Evolutionary conservation across 169 alveolate genomes (phyloP), one percentile per base, ranked within the genome.

Genomic region (Cryptosporidium tyzzeri): DNA sequence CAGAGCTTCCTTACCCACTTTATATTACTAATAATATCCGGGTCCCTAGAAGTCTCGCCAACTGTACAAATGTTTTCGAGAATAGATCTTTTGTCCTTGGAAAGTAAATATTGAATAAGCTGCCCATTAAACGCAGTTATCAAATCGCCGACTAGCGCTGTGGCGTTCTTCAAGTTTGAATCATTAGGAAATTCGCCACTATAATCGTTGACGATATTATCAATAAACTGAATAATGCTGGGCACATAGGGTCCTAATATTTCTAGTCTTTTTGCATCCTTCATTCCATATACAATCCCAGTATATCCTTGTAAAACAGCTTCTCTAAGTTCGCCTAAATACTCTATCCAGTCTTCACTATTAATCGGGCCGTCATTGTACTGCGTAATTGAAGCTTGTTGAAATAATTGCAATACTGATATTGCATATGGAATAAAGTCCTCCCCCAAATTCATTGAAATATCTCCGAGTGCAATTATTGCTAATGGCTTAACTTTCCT

Each of bases 301-400:
- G 97, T 94, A 84, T 94, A 94, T 29, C 97, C 96, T 86, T 94
- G 95, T 69, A 96, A 86, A 35, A 93, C 95, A 6, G 97, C 95
- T 84, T 95, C 98, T 44, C 97, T 93, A 33, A 96, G 95, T 71
- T 95, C 96, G 68, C 94, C 95, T 74, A 96, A 94, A 87, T 95
- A 96, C 93, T 93, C 94, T 44, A 95, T 84, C 98, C 98, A 96
- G 70, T 96, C 98, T 84, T 96, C 98, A 92, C 93, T 96, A 55
- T 94, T 96, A 44, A 92, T 86, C 6, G 98, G 97, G 31, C 97
- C 98, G 69, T 95, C 93, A 18, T 92, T 96, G 70, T 93, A 94
- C 29, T 95, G 86, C 14, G 97, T 95, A 69, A 91, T 80, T 9
- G 98, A 95, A 10, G 98, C 97, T 84, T 95, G 97, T 67, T 92